These are phyloP conservation scores for Taxillus chinensis DNA, from an alignment of 164 flowering plant genomes.

Conservation along the genomic window DNA sequence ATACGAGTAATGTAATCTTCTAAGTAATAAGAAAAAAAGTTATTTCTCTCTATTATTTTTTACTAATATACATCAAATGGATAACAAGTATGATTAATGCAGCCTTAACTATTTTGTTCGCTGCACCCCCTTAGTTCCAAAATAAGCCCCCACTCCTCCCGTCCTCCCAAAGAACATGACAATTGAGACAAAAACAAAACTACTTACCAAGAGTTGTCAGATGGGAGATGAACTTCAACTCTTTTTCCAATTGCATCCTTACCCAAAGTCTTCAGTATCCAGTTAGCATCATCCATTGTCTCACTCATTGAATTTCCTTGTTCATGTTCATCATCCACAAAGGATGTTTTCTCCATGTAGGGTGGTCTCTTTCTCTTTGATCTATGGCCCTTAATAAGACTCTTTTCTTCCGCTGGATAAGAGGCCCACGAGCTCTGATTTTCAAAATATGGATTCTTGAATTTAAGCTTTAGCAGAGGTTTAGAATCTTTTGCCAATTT, in stretches of 20 bases:
- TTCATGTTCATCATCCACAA: slow-evolving; percentile 35
- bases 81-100: too few species aligned
- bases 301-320: slow-evolving; percentile 44
- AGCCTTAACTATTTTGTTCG: too few species aligned
- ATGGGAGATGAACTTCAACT: slow-evolving; percentile 79
- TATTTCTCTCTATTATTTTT: too few species aligned
- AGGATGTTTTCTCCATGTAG: slow-evolving; percentile 28
- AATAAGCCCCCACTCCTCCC: too few species aligned
- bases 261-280: slow-evolving; percentile 92
- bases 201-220: slow-evolving; percentile 90
- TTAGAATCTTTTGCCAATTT: slow-evolving; percentile 48
- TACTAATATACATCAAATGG: too few species aligned
- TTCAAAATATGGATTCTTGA: slow-evolving; percentile 55
- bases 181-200: slow-evolving; percentile 9
- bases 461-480: slow-evolving; percentile 69
- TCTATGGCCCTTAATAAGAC: slow-evolving; percentile 76
- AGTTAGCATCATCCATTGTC: slow-evolving; percentile 82
- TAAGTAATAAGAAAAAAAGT: too few species aligned
- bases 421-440: slow-evolving; percentile 40
- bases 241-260: slow-evolving; percentile 91
- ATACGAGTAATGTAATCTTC: too few species aligned
- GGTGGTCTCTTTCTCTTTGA: slow-evolving; percentile 87
- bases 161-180: neutral
- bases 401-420: slow-evolving; percentile 60
- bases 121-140: too few species aligned